Evolutionary conservation across 768 basidiomycete genomes (phyloP), one percentile per base, ranked within the genome.

Genomic region (Exidia glandulosa): DNA sequence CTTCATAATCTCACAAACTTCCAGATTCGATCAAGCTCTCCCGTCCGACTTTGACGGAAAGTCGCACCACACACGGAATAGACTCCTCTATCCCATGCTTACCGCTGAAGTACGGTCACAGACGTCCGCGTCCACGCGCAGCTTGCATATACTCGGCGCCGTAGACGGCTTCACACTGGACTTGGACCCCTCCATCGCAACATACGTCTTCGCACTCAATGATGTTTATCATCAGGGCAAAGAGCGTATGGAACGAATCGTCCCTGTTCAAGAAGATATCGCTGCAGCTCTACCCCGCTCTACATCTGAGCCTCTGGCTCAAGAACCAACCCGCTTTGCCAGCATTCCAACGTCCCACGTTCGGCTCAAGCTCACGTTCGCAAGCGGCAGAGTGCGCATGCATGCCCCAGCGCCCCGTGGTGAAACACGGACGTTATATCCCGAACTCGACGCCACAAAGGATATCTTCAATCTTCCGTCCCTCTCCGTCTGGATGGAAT

Each of bases 131-230:
- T 68, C 75, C 3, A 76, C 77, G 19, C 79, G 81, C 33, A 78
- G 81, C 59, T 71, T 89, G 27, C 81, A 81, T 74, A 73, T 90
- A 59, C 73, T 74, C 30, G 88, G 88, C 1, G 81, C 77, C 57
- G 87, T 95, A 65, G 88, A 83, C 66, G 93, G 93, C 13, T 93
- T 94, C 68, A 77, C 89, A 55, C 75, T 94, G 60, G 89, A 94
- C 66, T 74, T 95, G 27, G 91, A 94, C 68, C 84, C 90, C 0
- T 79, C 80, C 29, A 87, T 94, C 59, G 82, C 90, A 3, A 82
- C 83, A 62, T 90, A 83, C 66, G 75, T 91, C 6, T 90, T 87
- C 68, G 84, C 88, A n/a, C 73, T 94, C 29, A 78, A 90, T 47
- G 89, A 92, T 61, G 90, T 94, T 31, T 94, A 93, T 72, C 82